Conservation (phyloP, 805 yeast genomes). For the Saturnispora ahearnii region DNA sequence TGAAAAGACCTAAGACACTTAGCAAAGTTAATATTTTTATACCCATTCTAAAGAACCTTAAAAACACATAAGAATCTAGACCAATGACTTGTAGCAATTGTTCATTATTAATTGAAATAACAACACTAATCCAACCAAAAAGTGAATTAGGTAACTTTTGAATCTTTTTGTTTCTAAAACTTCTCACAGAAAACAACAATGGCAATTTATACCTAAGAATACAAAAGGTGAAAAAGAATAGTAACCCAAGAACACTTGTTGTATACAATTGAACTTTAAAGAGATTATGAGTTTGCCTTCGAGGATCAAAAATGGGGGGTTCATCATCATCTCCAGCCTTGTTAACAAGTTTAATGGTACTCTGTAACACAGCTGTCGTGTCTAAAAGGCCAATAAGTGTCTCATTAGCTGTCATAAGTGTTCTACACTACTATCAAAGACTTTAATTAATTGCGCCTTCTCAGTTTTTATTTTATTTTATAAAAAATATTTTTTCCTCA, state of each 20-base stretch:
- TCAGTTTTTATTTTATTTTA: not conserved
- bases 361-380: not conserved
- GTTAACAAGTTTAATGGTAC: not conserved
- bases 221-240: constrained; percentile 42
- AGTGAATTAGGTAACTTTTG: constrained; percentile 38
- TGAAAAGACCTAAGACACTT: constrained; percentile 37
- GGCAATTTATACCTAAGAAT: constrained; percentile 46
- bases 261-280: constrained; percentile 46
- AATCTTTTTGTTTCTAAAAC: constrained; percentile 37
- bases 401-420: not conserved
- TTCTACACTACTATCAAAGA: not conserved
- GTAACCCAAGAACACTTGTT: constrained; percentile 38
- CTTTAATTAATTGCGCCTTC: not conserved
- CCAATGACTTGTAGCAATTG: constrained; percentile 51
- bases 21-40: constrained; percentile 37
- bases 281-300: constrained; percentile 41
- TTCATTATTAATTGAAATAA: constrained; percentile 38
- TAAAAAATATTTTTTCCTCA: not conserved
- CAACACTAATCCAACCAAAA: constrained; percentile 45
- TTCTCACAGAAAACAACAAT: constrained; percentile 46
- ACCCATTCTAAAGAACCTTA: constrained; percentile 51
- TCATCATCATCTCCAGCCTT: constrained; percentile 17
- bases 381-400: not conserved
- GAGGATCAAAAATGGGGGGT: constrained; percentile 35
- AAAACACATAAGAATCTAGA: constrained; percentile 47